Base-by-base conservation (phyloP, 2,329 filamentous ascomycete genomes). In the Sarocladium brachiariae region DNA sequence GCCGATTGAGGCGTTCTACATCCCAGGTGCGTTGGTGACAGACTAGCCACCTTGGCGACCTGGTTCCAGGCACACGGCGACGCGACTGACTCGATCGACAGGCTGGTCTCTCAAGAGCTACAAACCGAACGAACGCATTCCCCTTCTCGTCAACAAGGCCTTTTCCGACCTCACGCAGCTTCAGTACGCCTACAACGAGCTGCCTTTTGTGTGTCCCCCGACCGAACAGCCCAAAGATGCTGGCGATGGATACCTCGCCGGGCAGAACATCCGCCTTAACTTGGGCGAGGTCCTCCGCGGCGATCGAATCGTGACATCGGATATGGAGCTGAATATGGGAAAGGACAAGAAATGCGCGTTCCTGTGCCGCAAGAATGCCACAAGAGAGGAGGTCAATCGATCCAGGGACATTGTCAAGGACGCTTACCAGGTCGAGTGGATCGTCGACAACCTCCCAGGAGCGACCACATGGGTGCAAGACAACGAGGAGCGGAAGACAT, bases 401-500 rank as follows among this genome's bases (percentile, higher is more conserved):
- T 86, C 87, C 4, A 80, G 78, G 58, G 75, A 90, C 54, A 70
- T 95, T 60, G 84, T 95, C 34, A 78, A 78, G 54, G 80, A 90
- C 50, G 87, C 86, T 31, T 95, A 93, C 65, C 83, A 93, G n/a
- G 84, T 84, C 2, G 89, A 95, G 67, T 95, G 89, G 90, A 95
- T 95, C 57, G 86, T 93, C 56, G 89, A 96, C 66, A 95, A 95
- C 60, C 75, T 96, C 9, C 89, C 90, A 1, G 89, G 89, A 6
- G 89, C 89, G 31, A 95, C 89, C 8, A 91, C 85, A 65, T 95
- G 95, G 62, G 86, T 93, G 24, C 92, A 87, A 0, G 85, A 88
- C 31, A 89, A 95, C 66, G 89, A 89, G 70, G 83, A 79, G 43
- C 78, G 82, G 60, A 95, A 91, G 66, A 95, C 95, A 72, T 95